Conservation (phyloP, 768 basidiomycete genomes). For the Lactifluus rugatus region DNA sequence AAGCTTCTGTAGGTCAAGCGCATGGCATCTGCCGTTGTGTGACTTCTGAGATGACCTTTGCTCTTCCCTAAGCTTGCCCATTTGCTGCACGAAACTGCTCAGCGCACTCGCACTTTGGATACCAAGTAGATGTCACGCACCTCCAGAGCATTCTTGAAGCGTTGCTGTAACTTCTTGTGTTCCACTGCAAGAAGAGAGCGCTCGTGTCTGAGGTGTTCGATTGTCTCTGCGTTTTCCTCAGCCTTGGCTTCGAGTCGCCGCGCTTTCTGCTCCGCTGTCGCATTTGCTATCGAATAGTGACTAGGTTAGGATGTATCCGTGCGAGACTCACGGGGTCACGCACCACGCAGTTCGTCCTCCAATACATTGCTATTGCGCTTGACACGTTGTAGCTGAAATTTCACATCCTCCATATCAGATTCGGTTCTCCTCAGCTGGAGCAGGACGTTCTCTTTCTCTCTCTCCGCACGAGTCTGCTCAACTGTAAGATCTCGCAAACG, state of each 20-base stretch:
- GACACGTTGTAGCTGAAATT: slow-evolving; percentile 51
- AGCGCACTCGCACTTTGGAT: neutral
- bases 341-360: slow-evolving; percentile 66
- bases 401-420: slow-evolving; percentile 71
- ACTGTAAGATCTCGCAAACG: slow-evolving; percentile 51
- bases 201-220: slow-evolving; percentile 70
- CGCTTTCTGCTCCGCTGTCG: slow-evolving; percentile 63
- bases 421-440: slow-evolving; percentile 62
- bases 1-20: slow-evolving; percentile 58
- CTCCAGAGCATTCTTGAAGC: slow-evolving; percentile 56
- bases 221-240: slow-evolving; percentile 55
- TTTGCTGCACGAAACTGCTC: slow-evolving; percentile 32
- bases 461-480: slow-evolving; percentile 52
- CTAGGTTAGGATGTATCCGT: neutral
- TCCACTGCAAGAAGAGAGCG: slow-evolving; percentile 58
- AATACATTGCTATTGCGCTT: slow-evolving; percentile 69
- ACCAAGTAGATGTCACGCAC: slow-evolving; percentile 30
- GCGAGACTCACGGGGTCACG: slow-evolving; percentile 18
- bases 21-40: slow-evolving; percentile 62
- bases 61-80: slow-evolving; percentile 52
- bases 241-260: slow-evolving; percentile 59
- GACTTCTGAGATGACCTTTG: slow-evolving; percentile 51
- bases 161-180: slow-evolving; percentile 63
- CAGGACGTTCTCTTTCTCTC: slow-evolving; percentile 56
- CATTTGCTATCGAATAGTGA: slow-evolving; percentile 37